A percentile compares a stretch with the other conserved stretches of the same genome.
Conservation (phyloP, 805 yeast genomes). For the Debaryomyces maramus region DNA sequence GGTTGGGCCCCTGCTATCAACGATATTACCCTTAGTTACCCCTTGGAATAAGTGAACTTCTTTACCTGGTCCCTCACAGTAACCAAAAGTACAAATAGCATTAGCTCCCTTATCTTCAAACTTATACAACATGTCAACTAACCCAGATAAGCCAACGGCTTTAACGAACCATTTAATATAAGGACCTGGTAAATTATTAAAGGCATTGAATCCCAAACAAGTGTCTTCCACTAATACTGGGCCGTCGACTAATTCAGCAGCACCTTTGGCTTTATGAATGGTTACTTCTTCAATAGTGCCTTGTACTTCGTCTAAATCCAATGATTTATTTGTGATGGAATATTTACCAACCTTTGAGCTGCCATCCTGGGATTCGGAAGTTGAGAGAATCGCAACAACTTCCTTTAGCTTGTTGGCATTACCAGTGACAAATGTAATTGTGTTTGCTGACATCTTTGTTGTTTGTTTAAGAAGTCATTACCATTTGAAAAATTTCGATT, state of each 20-base stretch:
- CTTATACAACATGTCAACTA: constrained; percentile 74
- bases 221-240: constrained; percentile 97
- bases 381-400: constrained; percentile 69
- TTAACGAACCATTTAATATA: constrained; percentile 89
- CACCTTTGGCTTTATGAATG: constrained; percentile 71
- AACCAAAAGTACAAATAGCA: constrained; percentile 92
- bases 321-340: constrained; percentile 56
- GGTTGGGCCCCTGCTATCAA: constrained; percentile 71
- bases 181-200: constrained; percentile 89
- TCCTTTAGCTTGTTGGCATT: constrained; percentile 85
- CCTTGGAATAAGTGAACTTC: constrained; percentile 85
- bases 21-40: constrained; percentile 76
- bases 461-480: too few relatives aligned
- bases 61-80: constrained; percentile 75
- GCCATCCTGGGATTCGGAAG: constrained; percentile 22
- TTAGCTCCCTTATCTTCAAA: constrained; percentile 83
- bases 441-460: constrained; percentile 7
- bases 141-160: constrained; percentile 70
- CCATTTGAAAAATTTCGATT: too few relatives aligned
- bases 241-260: constrained; percentile 62
- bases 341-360: constrained; percentile 45
- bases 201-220: constrained; percentile 78
- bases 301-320: constrained; percentile 90
- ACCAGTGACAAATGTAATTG: constrained; percentile 79
- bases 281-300: constrained; percentile 85